These are phyloP conservation scores for Fusarium sp. DNA, from an alignment of 2,329 filamentous ascomycete genomes.

Conservation along the genomic window DNA sequence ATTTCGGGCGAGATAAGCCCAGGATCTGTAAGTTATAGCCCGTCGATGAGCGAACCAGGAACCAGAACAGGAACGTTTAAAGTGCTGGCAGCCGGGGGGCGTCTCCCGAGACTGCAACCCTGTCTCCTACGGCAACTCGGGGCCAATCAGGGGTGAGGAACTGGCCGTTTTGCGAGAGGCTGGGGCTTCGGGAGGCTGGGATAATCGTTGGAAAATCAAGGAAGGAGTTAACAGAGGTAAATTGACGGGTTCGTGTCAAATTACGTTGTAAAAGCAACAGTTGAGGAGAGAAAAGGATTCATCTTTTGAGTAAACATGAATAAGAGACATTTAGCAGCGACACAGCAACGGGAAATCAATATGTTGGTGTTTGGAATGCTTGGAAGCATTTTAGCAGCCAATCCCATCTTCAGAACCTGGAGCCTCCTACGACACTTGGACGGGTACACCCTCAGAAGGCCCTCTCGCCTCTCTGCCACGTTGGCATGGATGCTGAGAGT, in stretches of 20 bases:
- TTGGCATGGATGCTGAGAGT: constrained; percentile 36
- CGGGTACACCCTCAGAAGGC: constrained; percentile 15
- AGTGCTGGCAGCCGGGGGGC: constrained; percentile 39
- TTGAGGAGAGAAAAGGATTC: background rate
- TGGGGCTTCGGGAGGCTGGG: constrained; percentile 22
- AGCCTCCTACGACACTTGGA: constrained; percentile 30
- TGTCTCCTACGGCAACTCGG: constrained; percentile 35
- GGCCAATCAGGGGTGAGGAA: constrained; percentile 20
- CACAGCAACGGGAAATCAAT: constrained; percentile 35
- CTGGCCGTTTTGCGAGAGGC: constrained; percentile 29
- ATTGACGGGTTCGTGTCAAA: background rate
- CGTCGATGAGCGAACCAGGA: constrained; percentile 29
- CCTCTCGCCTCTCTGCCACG: constrained; percentile 33
- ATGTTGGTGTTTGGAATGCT: constrained; percentile 29
- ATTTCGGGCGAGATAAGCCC: constrained; percentile 21
- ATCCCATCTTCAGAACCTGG: constrained; percentile 14
- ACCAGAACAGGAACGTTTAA: constrained; percentile 29
- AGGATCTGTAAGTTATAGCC: constrained; percentile 25
- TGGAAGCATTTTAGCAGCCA: constrained; percentile 20
- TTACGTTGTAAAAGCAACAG: background rate
- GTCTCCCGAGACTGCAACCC: constrained; percentile 31
- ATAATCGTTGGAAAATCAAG: constrained; percentile 6
- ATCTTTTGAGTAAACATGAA: constrained; percentile 22
- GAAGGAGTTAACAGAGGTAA: constrained; percentile 14
- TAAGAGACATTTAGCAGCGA: constrained; percentile 6